Evolutionary conservation across 768 basidiomycete species (phyloP).

Genomic region (Agrocybe praecox): DNA sequence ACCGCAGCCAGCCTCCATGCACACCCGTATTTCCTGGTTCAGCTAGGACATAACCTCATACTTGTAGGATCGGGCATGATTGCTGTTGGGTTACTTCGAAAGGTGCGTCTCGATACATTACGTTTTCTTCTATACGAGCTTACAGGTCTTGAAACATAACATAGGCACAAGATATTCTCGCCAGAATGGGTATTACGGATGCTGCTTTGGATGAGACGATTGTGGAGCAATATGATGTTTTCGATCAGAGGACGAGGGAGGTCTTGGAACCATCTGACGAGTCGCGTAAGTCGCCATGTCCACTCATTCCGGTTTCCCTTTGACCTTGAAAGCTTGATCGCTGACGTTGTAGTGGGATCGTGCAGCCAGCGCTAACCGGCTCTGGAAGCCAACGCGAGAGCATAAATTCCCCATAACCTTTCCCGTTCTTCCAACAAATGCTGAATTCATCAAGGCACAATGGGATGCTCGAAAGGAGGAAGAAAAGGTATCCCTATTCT

Average conservation of each 20-base stretch:
- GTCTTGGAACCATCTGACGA: not conserved
- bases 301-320: not conserved
- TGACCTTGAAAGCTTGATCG: no score
- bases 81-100: conserved; percentile 16
- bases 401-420: conserved; percentile 22
- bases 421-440: conserved; percentile 20
- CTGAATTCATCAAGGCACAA: conserved; percentile 16
- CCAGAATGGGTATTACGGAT: conserved; percentile 1
- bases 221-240: not conserved
- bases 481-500: conserved; percentile 9
- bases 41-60: conserved; percentile 8
- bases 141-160: not conserved
- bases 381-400: conserved; percentile 22
- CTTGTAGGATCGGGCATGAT: conserved; percentile 9
- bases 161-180: conserved; percentile 18
- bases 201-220: not conserved
- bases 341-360: not conserved
- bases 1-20: conserved; percentile 12
- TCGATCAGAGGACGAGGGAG: not conserved
- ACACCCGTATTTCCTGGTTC: conserved; percentile 15
- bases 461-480: conserved; percentile 19
- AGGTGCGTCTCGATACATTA: conserved; percentile 6
- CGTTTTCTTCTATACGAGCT: not conserved
- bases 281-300: not conserved
- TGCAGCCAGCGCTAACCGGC: conserved; percentile 14